Percentiles rank a stretch among this genome's conserved stretches.
These are phyloP conservation scores for Baffinella frigidus DNA, from an alignment of 208 protist genomes.

Conservation along the genomic window DNA sequence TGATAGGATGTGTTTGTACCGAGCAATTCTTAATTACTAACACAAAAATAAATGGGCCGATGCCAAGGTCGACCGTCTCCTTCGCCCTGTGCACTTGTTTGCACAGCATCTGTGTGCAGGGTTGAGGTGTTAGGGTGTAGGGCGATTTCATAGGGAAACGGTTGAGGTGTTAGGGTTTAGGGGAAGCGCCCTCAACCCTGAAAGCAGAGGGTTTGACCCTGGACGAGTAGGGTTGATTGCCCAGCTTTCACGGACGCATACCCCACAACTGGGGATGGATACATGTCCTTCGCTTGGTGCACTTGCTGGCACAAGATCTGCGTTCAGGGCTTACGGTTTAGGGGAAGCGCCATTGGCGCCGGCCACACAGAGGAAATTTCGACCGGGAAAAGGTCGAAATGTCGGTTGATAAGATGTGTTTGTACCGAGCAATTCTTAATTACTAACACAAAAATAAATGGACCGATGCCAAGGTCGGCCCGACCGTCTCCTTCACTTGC, in stretches of 20 bases:
- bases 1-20: neutral
- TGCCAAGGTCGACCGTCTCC: too few relatives aligned
- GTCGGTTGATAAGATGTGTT: neutral
- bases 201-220: neutral
- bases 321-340: neutral
- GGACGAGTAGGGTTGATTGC: neutral
- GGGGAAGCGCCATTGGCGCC: too few relatives aligned
- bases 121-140: neutral
- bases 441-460: neutral
- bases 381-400: too few relatives aligned
- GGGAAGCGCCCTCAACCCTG: too few relatives aligned
- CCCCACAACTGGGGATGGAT: neutral
- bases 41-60: too few relatives aligned
- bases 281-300: neutral
- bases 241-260: neutral
- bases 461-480: too few relatives aligned
- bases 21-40: neutral
- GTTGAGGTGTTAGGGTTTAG: neutral
- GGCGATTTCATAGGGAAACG: neutral
- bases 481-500: too few relatives aligned
- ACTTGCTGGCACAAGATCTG: neutral
- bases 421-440: neutral
- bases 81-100: constrained; percentile 54
- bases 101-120: constrained; percentile 7
- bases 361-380: too few relatives aligned